Evolutionary conservation across 2,329 filamentous ascomycete genomes (phyloP).

Genomic region (Helminthosporium solani): DNA sequence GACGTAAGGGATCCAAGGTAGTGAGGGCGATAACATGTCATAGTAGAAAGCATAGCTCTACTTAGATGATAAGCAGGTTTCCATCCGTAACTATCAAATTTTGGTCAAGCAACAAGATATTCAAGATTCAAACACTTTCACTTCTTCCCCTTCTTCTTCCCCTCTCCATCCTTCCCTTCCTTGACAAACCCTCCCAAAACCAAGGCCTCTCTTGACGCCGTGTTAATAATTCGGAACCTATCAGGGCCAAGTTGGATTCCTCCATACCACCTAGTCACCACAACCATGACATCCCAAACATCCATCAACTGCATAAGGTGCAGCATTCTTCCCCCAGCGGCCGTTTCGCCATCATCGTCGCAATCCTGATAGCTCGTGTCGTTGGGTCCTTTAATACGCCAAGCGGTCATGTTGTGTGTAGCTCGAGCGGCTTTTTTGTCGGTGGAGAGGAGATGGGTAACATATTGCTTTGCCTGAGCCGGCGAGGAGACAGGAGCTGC

Average conservation of each 20-base stretch:
- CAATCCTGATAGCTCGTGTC: constrained; percentile 76
- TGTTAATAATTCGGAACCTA: constrained; percentile 87
- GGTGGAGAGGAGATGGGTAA: constrained; percentile 74
- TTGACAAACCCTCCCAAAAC: constrained; percentile 71
- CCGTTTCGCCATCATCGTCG: constrained; percentile 94
- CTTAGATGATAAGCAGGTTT: no score
- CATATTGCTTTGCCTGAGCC: constrained; percentile 66
- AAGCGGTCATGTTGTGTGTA: constrained; percentile 94
- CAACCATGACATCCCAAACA: constrained; percentile 87
- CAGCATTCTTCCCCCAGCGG: constrained; percentile 79
- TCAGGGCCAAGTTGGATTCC: constrained; percentile 86
- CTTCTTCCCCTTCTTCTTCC: constrained; percentile 39
- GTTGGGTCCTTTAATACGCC: constrained; percentile 69
- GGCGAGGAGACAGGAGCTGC: constrained; percentile 69
- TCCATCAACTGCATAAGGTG: constrained; percentile 95
- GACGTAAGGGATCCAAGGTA: no score
- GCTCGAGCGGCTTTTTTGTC: constrained; percentile 85
- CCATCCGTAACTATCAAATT: no score
- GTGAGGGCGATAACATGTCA: no score
- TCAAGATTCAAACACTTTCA: no score
- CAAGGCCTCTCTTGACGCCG: constrained; percentile 78
- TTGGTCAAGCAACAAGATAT: no score
- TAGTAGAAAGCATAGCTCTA: no score
- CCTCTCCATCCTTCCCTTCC: constrained; percentile 47
- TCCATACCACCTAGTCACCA: constrained; percentile 94